Conservation (phyloP, 768 basidiomycete genomes). For the Tylopilus plumbeoviolaceoides region DNA sequence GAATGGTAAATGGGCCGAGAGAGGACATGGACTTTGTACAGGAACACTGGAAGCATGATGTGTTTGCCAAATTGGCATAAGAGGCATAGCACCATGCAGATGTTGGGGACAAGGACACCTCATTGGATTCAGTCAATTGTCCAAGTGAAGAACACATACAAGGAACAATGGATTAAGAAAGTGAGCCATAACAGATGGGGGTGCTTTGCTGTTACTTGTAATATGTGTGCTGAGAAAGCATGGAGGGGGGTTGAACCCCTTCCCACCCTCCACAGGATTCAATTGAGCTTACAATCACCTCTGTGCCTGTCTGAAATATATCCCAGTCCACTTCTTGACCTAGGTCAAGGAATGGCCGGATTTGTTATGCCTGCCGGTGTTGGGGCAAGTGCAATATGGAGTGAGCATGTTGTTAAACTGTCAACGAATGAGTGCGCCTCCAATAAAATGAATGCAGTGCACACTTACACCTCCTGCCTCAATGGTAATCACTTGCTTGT, state of each 20-base stretch:
- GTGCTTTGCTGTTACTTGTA: constrained; percentile 1
- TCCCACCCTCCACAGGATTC: constrained; percentile 10
- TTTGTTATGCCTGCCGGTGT: constrained; percentile 46
- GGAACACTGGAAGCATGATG: constrained; percentile 51
- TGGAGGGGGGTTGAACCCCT: constrained; percentile 46
- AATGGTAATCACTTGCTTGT: constrained; percentile 74
- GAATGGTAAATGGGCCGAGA: constrained; percentile 82
- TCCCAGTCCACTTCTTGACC: constrained; percentile 58
- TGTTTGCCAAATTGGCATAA: constrained; percentile 17
- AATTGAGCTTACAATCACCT: constrained; percentile 56
- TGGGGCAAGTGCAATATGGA: constrained; percentile 80
- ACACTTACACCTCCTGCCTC: constrained; percentile 53
- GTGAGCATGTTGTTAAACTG: constrained; percentile 84
- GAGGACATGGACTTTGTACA: constrained; percentile 73
- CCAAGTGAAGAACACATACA: constrained; percentile 13
- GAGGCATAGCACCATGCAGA: not conserved
- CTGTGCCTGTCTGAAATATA: constrained; percentile 67
- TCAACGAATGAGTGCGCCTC: not conserved
- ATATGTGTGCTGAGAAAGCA: constrained; percentile 1
- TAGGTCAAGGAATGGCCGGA: constrained; percentile 55
- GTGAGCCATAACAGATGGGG: not conserved
- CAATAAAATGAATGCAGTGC: constrained; percentile 10
- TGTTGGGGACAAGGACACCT: no score
- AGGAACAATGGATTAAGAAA: constrained; percentile 16
- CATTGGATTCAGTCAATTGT: constrained; percentile 7